Base-by-base conservation (phyloP, 805 yeast genomes). In the Yamadazyma nakazawae region DNA sequence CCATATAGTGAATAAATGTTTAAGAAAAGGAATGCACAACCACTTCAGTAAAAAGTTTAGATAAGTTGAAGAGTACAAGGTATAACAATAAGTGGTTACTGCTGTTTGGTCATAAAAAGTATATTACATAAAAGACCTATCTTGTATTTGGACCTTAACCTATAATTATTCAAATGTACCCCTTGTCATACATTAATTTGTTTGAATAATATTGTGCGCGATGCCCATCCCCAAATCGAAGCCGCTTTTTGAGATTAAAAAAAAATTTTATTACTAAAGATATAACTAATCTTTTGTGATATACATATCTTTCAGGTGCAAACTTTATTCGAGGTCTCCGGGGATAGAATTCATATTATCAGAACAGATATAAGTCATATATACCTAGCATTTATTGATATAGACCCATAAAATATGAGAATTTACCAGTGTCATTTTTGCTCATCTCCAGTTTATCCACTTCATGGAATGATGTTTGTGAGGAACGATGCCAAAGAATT, bases 401-500 rank as follows among this genome's bases (percentile, higher is more conserved):
- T 13, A 11, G 9, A 28, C 11, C 32, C 32, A 17, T 21, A 17
- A 18, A 61, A 30, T 31, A 88, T 88, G 96, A 85, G 96, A 81
- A 80, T 88, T 44, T 80, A 84, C 65, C 82, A 87, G 53, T 94
- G 99, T 63, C 98, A 94, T 67, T 94, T 94, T 72, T 94, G 99
- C 74, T 91, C 97, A 17, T 87, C 96, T 12, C 99, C 99, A 42
- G 95, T 88, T 40, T 92, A 92, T 62, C 72, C 70, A 18, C 61
- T 66, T 45, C 96, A 90, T 62, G 99, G 99, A 53, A 90, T 94
- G 63, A 87, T 88, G 88, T 94, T 91, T 72, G 98, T 94, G 52
- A 85, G 99, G 72, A 94, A 94, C 67, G 99, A 94, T 63, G 96
- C 98, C 55, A 94, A 94, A 66, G 98, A 90, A 70, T 94, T 94